These are phyloP conservation scores for Dendrocalamus latiflorus DNA, from an alignment of 202 grass and related monocot species.

Conservation along the genomic window DNA sequence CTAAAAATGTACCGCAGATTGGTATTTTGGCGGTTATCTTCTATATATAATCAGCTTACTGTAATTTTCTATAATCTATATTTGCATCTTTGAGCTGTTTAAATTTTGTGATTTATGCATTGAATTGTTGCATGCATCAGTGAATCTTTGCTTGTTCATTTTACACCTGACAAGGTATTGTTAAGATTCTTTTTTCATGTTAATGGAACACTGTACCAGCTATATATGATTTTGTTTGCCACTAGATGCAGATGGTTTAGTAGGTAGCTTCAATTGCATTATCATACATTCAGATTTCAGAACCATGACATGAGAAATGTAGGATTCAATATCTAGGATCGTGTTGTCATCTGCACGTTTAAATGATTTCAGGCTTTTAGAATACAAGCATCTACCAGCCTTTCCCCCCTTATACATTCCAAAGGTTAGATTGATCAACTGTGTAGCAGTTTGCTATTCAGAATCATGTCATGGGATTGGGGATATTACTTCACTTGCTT, in stretches of 20 bases:
- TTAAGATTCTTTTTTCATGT: neutral
- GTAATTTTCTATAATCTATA: conserved; percentile 27
- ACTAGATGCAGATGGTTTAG: neutral
- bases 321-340: neutral
- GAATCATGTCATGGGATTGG: neutral
- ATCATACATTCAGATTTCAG: neutral
- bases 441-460: neutral
- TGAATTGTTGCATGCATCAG: neutral
- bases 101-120: neutral
- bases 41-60: conserved; percentile 70
- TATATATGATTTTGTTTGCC: neutral
- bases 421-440: neutral
- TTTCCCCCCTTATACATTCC: neutral
- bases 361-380: neutral
- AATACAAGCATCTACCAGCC: neutral
- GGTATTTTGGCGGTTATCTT: conserved; percentile 39
- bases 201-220: neutral
- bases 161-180: neutral
- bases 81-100: neutral
- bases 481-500: neutral
- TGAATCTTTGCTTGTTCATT: neutral
- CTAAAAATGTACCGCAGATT: conserved; percentile 47
- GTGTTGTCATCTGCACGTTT: neutral
- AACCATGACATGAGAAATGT: neutral
- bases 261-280: neutral